phyloP scores from a whole-genome alignment of 2,329 filamentous ascomycete genomes.

The Amesomyces nigricolor region DNA sequence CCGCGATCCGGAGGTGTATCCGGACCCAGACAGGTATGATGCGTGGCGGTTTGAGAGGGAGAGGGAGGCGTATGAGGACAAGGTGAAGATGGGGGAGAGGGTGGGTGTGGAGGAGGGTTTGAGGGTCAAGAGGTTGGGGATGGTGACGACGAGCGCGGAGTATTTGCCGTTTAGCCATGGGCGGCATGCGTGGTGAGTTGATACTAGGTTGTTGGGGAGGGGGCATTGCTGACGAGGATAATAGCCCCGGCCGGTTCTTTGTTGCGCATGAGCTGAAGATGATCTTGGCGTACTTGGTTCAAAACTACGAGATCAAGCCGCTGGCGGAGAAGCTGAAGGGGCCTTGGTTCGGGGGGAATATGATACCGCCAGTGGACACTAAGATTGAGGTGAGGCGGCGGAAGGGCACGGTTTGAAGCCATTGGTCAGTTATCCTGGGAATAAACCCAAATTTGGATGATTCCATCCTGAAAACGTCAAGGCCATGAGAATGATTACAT shows the following conservation, averaged over 20 bases:
- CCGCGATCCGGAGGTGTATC: constrained; percentile 42
- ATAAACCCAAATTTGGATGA: too few relatives aligned
- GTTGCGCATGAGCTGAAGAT: constrained; percentile 52
- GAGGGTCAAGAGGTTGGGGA: constrained; percentile 38
- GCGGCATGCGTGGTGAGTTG: constrained; percentile 42
- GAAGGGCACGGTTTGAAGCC: constrained; percentile 16
- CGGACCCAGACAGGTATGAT: constrained; percentile 40
- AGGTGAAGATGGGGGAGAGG: constrained; percentile 26
- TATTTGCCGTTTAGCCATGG: constrained; percentile 54
- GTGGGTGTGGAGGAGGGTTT: constrained; percentile 31
- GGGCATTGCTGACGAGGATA: background rate
- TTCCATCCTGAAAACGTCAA: too few relatives aligned
- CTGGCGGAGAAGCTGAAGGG: constrained; percentile 36
- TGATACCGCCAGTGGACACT: constrained; percentile 33
- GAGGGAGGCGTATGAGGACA: constrained; percentile 35
- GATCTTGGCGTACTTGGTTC: constrained; percentile 43
- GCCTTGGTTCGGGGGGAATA: constrained; percentile 41
- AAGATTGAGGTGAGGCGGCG: constrained; percentile 31
- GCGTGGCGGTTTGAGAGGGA: constrained; percentile 44
- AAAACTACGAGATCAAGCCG: constrained; percentile 48
- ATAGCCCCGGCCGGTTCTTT: constrained; percentile 50
- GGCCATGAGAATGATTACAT: too few relatives aligned
- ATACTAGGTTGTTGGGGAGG: background rate
- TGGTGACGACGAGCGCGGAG: constrained; percentile 48
- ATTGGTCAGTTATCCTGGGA: background rate